Base-by-base conservation (phyloP, 768 basidiomycete genomes). In the Sporobolomyces phaffii region DNA sequence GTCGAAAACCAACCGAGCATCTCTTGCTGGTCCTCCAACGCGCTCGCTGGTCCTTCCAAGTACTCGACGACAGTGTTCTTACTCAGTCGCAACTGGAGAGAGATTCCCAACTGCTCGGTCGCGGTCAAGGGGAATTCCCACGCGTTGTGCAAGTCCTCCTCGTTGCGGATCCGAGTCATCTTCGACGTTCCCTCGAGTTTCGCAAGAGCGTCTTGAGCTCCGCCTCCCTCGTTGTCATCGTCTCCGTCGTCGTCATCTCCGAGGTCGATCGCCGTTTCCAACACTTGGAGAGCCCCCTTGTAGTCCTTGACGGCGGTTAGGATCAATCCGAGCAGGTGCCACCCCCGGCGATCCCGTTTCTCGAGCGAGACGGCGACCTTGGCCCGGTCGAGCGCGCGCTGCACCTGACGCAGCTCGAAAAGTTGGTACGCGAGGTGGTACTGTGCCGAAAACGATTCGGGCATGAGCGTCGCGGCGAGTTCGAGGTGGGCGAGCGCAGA, bases 251-350 rank as follows among this genome's bases (percentile, higher is more conserved):
- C 34, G 5, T 33, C 41, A 28, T 20, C 40, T 1, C 26, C 33
- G 6, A 52, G 40, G 24, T 72, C 70, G 2, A 87, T 83, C 29
- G 89, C 93, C n/a, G 85, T 81, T 59, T 91, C 89, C 43, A 93
- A 77, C 5, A 92, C 85, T 65, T 85, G 85, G 36, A 80, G 80
- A 0, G 93, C 91, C 15, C 86, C 88, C 38, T 78, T 78, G 89
- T 90, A 90, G 70, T 91, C 86, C 68, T 87, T 89, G 33, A 81
- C 80, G 13, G 88, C 86, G 0, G 86, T 85, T n/a, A 93, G 81
- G 15, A 94, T 77, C 7, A 97, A 79, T 0, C 88, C 91, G 0
- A 97, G 81, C 20, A 97, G 83, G 77, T 97, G 94, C 93, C 92
- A 97, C 59, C 87, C 45, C 89, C 83, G 29, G 89, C 82, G 36